Conservation (phyloP, 2,329 filamentous ascomycete species). For the Aureobasidium mangrovei region DNA sequence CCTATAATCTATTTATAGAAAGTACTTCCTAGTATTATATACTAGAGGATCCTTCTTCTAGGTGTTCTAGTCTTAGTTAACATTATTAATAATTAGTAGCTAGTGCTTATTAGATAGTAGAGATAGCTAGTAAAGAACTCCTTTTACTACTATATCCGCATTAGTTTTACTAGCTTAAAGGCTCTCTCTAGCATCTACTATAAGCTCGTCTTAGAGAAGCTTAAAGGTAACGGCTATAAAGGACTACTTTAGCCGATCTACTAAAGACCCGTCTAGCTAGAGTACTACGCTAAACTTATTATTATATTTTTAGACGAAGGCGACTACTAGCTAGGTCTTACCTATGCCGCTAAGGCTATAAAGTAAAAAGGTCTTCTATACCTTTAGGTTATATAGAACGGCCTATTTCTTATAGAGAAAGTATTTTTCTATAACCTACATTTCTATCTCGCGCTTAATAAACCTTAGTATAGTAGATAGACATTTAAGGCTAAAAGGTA, state of each 20-base stretch:
- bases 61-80: too few relatives aligned
- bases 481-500: background rate
- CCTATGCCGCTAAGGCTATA: conserved; percentile 25
- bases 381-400: conserved; percentile 3
- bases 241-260: background rate
- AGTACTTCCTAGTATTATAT: background rate
- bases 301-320: conserved; percentile 21
- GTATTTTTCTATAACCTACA: conserved; percentile 16
- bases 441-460: conserved; percentile 20
- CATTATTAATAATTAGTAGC: too few relatives aligned
- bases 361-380: conserved; percentile 19
- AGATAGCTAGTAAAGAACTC: too few relatives aligned
- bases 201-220: too few relatives aligned
- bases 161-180: too few relatives aligned
- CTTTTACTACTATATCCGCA: too few relatives aligned
- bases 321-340: conserved; percentile 23
- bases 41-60: background rate
- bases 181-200: too few relatives aligned
- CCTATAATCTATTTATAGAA: background rate
- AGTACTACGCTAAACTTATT: conserved; percentile 25
- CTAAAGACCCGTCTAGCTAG: conserved; percentile 26
- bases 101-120: too few relatives aligned
- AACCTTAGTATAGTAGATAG: conserved; percentile 13
- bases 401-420: conserved; percentile 13
- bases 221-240: too few relatives aligned